Conservation (phyloP, 495 filamentous ascomycete genomes). For the Penicillium arizonense region DNA sequence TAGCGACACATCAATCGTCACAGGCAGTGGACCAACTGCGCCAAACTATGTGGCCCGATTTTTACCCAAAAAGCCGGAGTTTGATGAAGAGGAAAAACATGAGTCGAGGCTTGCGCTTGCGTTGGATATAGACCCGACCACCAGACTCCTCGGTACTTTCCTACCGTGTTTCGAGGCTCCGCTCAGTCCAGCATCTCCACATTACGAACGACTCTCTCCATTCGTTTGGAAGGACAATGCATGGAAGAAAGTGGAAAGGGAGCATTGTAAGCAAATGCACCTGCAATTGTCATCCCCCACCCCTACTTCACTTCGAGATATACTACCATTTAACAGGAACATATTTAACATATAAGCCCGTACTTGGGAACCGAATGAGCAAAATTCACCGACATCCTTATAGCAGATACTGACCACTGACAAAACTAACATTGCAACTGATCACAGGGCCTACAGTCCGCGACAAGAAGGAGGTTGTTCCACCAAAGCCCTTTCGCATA, state of each 20-base stretch:
- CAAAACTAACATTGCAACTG: conserved; percentile 2
- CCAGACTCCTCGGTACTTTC: conserved; percentile 53
- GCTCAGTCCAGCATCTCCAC: conserved; percentile 27
- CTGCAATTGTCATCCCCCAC: neutral
- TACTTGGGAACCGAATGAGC: neutral
- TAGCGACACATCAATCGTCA: conserved; percentile 59
- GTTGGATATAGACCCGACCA: conserved; percentile 72
- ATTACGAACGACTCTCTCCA: conserved; percentile 34
- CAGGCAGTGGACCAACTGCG: conserved; percentile 71
- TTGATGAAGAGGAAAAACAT: conserved; percentile 64
- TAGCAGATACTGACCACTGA: no score
- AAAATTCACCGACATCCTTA: no score
- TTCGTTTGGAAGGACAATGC: conserved; percentile 57
- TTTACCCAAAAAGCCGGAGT: conserved; percentile 48
- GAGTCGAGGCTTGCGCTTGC: conserved; percentile 78
- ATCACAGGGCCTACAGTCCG: conserved; percentile 24
- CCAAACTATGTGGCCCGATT: conserved; percentile 73
- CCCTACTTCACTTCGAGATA: neutral
- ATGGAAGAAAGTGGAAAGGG: conserved; percentile 53
- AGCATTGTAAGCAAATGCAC: conserved; percentile 43
- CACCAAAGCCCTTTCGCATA: conserved; percentile 78
- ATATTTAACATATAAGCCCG: conserved; percentile 3
- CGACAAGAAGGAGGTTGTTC: conserved; percentile 41
- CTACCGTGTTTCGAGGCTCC: conserved; percentile 14
- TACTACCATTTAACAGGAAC: conserved; percentile 4